Evolutionary conservation across 441 rosid species (phyloP).

Genomic region (Populus tomentosa): DNA sequence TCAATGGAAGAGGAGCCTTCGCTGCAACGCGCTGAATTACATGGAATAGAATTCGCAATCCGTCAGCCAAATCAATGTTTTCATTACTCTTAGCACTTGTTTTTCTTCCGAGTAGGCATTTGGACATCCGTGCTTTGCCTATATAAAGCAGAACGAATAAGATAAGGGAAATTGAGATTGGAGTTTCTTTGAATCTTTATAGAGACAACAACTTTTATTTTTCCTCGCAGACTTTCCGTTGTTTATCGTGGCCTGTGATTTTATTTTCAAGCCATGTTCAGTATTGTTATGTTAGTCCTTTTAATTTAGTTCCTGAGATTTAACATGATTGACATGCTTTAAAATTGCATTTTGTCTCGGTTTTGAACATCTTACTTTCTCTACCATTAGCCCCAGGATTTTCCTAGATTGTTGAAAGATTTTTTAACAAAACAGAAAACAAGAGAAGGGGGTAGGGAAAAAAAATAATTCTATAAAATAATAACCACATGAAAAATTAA

Average conservation of each 20-base stretch:
- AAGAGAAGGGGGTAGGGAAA: too few relatives aligned
- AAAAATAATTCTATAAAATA: too few relatives aligned
- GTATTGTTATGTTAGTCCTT: background rate
- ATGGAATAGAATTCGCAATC: background rate
- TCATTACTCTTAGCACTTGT: background rate
- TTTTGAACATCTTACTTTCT: background rate
- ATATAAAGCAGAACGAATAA: background rate
- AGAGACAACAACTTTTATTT: background rate
- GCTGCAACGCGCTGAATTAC: constrained; percentile 35
- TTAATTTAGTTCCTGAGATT: background rate
- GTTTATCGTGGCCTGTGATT: background rate
- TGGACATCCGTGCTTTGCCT: background rate
- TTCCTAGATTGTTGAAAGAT: too few relatives aligned
- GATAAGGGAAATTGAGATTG: background rate
- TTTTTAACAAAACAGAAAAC: too few relatives aligned
- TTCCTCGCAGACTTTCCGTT: background rate
- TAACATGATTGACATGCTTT: background rate
- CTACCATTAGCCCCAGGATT: too few relatives aligned
- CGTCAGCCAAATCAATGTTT: background rate
- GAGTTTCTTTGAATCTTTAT: background rate
- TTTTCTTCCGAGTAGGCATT: background rate
- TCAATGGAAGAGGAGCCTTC: constrained; percentile 51
- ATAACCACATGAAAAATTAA: too few relatives aligned
- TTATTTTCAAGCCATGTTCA: background rate
- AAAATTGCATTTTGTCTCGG: too few relatives aligned